Evolutionary conservation across 202 grass and related monocot genomes (phyloP).

Genomic region (Brachypodium distachyon): DNA sequence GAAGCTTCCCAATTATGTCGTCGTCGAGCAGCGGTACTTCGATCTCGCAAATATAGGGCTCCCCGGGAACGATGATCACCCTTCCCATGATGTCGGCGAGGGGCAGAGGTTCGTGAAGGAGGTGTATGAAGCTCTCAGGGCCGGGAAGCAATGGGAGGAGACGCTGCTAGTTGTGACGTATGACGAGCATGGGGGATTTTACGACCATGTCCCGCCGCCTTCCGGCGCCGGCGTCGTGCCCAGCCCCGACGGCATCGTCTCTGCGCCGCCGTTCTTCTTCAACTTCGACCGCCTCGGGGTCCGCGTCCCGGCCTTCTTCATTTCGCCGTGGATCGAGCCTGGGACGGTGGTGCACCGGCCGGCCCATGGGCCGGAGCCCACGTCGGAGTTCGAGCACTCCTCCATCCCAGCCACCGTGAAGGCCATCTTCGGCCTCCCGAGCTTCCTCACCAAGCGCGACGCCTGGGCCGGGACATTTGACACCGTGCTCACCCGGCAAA

Average conservation of each 20-base stretch:
- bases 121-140: slow-evolving; percentile 63
- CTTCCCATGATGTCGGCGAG: slow-evolving; percentile 66
- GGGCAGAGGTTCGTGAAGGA: slow-evolving; percentile 73
- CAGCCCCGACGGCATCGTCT: slow-evolving; percentile 60
- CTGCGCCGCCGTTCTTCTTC: slow-evolving; percentile 52
- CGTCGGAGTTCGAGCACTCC: slow-evolving; percentile 83
- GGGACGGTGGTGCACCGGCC: slow-evolving; percentile 66
- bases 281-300: slow-evolving; percentile 76
- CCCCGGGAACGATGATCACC: slow-evolving; percentile 86
- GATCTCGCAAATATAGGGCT: slow-evolving; percentile 57
- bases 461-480: slow-evolving; percentile 83
- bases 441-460: slow-evolving; percentile 71
- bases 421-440: slow-evolving; percentile 64
- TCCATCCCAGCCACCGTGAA: slow-evolving; percentile 88
- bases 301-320: slow-evolving; percentile 66
- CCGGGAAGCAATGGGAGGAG: slow-evolving; percentile 81
- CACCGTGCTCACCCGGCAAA: slow-evolving; percentile 43
- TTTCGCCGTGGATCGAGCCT: slow-evolving; percentile 77
- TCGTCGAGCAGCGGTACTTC: slow-evolving; percentile 82
- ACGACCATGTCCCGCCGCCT: slow-evolving; percentile 75
- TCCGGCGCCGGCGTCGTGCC: slow-evolving; percentile 41
- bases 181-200: slow-evolving; percentile 91
- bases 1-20: slow-evolving; percentile 78
- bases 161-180: slow-evolving; percentile 64
- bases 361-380: slow-evolving; percentile 28